These are phyloP conservation scores for Suillus occidentalis DNA, from an alignment of 768 basidiomycete species.

Conservation along the genomic window DNA sequence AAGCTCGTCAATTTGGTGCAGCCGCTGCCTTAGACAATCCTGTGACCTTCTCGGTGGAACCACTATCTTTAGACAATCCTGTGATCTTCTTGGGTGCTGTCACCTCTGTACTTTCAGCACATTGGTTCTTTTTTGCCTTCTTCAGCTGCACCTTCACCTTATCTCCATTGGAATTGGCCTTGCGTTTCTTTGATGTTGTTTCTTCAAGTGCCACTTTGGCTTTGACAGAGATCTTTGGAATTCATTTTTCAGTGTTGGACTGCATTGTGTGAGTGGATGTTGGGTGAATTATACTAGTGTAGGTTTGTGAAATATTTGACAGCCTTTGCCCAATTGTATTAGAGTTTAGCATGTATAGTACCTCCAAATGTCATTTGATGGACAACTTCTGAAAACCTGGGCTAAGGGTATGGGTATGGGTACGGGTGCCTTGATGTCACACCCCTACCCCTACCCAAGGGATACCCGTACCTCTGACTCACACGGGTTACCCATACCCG, in stretches of 20 bases:
- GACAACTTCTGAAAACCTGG: not conserved
- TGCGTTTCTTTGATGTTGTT: not conserved
- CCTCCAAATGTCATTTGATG: not conserved
- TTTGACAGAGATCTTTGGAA: conserved; percentile 5
- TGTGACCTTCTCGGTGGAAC: not conserved
- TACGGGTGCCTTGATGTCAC: not conserved
- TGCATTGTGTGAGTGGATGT: not conserved
- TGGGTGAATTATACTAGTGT: not conserved
- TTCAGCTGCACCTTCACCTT: not conserved
- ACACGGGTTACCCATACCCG: not conserved
- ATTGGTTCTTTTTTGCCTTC: not conserved
- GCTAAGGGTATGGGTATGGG: not conserved
- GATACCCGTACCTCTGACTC: not conserved
- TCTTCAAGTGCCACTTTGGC: not conserved
- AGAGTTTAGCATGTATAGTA: not conserved
- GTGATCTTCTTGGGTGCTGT: not conserved
- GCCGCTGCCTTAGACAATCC: not conserved
- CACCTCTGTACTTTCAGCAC: not conserved
- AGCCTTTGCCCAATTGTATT: not conserved
- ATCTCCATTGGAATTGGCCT: not conserved
- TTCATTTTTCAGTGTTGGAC: not conserved
- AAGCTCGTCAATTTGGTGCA: not conserved
- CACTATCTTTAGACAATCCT: not conserved
- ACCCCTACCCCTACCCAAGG: conserved; percentile 1
- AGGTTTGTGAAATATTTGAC: not conserved